phyloP scores from a whole-genome alignment of 2,329 filamentous ascomycete genomes.

The Rutstroemia sp. region DNA sequence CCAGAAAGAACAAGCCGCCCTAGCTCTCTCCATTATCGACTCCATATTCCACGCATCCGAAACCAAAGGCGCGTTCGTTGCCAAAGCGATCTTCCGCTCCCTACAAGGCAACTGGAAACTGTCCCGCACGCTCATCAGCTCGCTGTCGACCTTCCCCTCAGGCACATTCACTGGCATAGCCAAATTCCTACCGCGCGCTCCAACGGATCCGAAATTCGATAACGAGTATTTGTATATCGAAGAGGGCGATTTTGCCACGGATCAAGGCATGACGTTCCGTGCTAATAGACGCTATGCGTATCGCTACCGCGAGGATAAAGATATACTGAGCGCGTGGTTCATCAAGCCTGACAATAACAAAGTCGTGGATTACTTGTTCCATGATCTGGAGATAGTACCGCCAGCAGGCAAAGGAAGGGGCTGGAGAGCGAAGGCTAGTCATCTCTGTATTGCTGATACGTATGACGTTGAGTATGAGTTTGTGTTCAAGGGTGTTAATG shows the following conservation, averaged over 20 bases:
- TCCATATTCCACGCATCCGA: conserved; percentile 16
- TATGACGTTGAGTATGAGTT: conserved; percentile 68
- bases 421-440: conserved; percentile 51
- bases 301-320: conserved; percentile 54
- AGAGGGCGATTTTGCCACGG: conserved; percentile 56
- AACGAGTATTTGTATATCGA: conserved; percentile 61
- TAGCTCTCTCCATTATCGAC: conserved; percentile 32
- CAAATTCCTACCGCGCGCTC: conserved; percentile 53
- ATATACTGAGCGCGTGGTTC: conserved; percentile 67
- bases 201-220: conserved; percentile 40
- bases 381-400: conserved; percentile 56
- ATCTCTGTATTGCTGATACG: conserved; percentile 64
- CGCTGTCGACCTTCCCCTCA: conserved; percentile 50
- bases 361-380: conserved; percentile 66
- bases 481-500: conserved; percentile 47
- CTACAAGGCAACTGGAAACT: conserved; percentile 65
- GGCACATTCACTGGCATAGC: conserved; percentile 60
- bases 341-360: conserved; percentile 49
- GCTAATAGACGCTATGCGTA: conserved; percentile 64
- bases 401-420: conserved; percentile 10
- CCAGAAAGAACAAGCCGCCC: conserved; percentile 33
- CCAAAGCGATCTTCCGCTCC: conserved; percentile 61
- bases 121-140: conserved; percentile 47
- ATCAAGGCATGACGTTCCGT: conserved; percentile 25
- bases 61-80: conserved; percentile 42